Percentiles rank a stretch among this genome's conserved stretches.
These are phyloP conservation scores for Microbotryum intermedium DNA, from an alignment of 1,284 basidiomycete genomes.

Conservation along the genomic window DNA sequence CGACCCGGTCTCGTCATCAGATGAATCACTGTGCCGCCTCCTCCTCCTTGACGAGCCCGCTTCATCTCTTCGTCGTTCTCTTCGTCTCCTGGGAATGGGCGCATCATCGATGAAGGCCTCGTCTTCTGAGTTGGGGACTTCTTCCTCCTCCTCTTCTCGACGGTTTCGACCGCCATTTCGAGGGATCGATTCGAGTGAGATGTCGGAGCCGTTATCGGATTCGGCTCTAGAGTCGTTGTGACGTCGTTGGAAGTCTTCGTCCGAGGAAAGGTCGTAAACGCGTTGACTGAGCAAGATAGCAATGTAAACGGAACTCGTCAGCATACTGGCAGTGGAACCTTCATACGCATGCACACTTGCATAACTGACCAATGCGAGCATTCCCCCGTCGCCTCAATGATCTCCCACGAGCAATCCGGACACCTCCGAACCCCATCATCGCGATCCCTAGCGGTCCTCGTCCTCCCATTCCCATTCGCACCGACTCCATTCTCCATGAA, in stretches of 20 bases:
- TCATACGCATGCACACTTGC: not conserved
- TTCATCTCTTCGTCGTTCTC: not conserved
- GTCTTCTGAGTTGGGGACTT: not conserved
- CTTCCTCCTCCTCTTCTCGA: not conserved
- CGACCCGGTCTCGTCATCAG: too few relatives aligned
- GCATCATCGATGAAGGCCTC: constrained; percentile 3
- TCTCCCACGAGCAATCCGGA: not conserved
- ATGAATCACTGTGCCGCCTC: too few relatives aligned
- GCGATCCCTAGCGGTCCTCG: not conserved
- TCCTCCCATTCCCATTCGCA: not conserved
- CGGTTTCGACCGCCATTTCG: not conserved
- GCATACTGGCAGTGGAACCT: not conserved
- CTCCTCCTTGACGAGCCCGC: too few relatives aligned
- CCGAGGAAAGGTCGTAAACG: not conserved
- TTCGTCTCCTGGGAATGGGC: not conserved
- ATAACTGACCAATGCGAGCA: not conserved
- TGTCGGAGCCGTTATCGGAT: not conserved
- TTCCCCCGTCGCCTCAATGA: not conserved
- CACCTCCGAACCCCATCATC: constrained; percentile 1
- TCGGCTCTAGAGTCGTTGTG: not conserved
- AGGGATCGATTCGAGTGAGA: not conserved
- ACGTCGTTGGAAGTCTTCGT: not conserved
- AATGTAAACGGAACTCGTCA: too few relatives aligned
- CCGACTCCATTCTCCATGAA: not conserved
- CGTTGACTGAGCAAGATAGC: not conserved